phyloP scores from a whole-genome alignment of 371 early-diverging fungal genomes.

The Haplosporangium sp. region DNA sequence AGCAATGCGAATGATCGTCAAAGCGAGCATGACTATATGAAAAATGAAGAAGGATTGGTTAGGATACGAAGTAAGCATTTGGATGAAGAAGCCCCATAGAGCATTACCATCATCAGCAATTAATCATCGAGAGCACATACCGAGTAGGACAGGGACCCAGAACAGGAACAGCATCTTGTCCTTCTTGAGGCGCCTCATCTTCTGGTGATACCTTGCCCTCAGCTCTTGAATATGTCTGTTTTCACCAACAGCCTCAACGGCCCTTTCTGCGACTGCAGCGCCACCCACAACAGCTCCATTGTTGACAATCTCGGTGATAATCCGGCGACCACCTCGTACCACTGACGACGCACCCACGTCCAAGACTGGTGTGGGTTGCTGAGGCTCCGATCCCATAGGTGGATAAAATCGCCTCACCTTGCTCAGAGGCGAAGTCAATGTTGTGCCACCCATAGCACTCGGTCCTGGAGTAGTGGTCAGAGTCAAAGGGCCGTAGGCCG shows the following conservation, averaged over 20 bases:
- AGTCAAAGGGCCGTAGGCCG: constrained; percentile 25
- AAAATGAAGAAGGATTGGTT: background rate
- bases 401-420: constrained; percentile 49
- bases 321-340: constrained; percentile 45
- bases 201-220: constrained; percentile 52
- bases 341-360: constrained; percentile 42
- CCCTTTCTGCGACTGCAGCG: constrained; percentile 45
- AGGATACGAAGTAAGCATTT: background rate
- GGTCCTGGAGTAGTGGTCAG: constrained; percentile 33
- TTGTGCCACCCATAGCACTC: constrained; percentile 3
- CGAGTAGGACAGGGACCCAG: constrained; percentile 55
- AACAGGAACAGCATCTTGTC: constrained; percentile 58
- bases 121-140: constrained; percentile 5
- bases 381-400: constrained; percentile 39
- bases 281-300: constrained; percentile 47
- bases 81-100: background rate
- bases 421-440: constrained; percentile 35
- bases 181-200: constrained; percentile 54
- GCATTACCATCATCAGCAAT: background rate
- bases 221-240: constrained; percentile 48
- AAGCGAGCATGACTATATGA: constrained; percentile 37
- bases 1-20: constrained; percentile 52
- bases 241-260: constrained; percentile 45
- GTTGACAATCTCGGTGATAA: constrained; percentile 47
- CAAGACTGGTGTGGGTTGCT: constrained; percentile 9